phyloP scores from a whole-genome alignment of 2,329 filamentous ascomycete species.

The Aspergillus transmontanensis region DNA sequence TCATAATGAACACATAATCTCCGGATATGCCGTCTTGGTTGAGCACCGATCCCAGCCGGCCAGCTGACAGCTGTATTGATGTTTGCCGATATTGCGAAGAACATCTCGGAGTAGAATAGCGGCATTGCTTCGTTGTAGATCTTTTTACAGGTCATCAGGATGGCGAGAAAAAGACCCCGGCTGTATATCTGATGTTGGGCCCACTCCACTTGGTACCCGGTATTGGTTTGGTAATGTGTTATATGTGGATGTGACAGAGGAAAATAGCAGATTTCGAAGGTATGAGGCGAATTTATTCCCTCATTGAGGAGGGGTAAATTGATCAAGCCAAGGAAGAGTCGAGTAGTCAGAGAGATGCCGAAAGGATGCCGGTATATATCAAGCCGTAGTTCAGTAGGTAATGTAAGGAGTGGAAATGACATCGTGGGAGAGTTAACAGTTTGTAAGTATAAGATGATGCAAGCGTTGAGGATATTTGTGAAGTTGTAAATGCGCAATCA shows the following conservation, averaged over 20 bases:
- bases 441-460: not conserved
- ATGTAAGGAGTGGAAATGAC: not conserved
- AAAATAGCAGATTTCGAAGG: too few species aligned
- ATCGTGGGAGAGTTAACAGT: not conserved
- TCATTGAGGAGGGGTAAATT: too few species aligned
- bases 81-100: not conserved
- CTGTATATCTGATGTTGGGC: not conserved
- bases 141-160: not conserved
- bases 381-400: not conserved
- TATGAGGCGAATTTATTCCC: rapidly evolving
- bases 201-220: too few species aligned
- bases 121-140: not conserved
- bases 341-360: too few species aligned
- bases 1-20: not conserved
- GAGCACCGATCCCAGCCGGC: not conserved
- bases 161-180: not conserved
- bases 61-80: not conserved
- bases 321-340: too few species aligned
- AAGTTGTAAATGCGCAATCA: not conserved
- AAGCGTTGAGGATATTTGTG: not conserved
- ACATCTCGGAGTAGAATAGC: not conserved
- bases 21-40: not conserved
- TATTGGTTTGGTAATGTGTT: too few species aligned
- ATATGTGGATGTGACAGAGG: too few species aligned
- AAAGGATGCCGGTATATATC: not conserved